phyloP scores from a whole-genome alignment of 2,329 filamentous ascomycete genomes.

The Verticillium zaregamsianum region DNA sequence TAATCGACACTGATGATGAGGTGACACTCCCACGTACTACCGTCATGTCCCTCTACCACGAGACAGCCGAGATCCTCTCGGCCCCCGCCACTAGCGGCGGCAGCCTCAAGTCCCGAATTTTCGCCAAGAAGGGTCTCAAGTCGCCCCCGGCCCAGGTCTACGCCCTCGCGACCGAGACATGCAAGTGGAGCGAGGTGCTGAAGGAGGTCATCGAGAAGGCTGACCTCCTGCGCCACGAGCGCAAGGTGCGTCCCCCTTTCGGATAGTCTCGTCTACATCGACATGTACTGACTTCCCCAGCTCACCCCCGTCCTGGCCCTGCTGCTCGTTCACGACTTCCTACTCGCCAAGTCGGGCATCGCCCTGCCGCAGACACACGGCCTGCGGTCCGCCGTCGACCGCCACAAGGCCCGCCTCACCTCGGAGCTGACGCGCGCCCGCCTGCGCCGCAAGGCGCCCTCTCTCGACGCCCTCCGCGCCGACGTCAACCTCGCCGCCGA shows the following conservation, averaged over 20 bases:
- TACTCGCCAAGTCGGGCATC: constrained; percentile 78
- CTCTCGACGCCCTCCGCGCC: constrained; percentile 61
- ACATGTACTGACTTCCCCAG: constrained; percentile 37
- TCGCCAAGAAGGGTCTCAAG: constrained; percentile 68
- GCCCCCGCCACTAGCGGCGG: constrained; percentile 63
- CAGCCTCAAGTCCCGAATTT: constrained; percentile 83
- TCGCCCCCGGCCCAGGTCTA: constrained; percentile 79
- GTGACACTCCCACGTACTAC: neutral
- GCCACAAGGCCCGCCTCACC: constrained; percentile 74
- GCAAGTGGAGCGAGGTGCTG: constrained; percentile 84
- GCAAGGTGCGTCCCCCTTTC: constrained; percentile 58
- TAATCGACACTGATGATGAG: neutral
- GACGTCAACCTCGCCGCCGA: constrained; percentile 50
- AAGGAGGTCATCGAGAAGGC: constrained; percentile 86
- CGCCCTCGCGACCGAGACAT: constrained; percentile 78
- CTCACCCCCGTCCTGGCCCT: constrained; percentile 76
- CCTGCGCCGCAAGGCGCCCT: constrained; percentile 64
- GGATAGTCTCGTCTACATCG: neutral
- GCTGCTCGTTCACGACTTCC: constrained; percentile 79
- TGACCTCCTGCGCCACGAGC: constrained; percentile 72
- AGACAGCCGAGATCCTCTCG: constrained; percentile 73
- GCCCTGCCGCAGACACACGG: constrained; percentile 77
- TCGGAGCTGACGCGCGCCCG: constrained; percentile 81
- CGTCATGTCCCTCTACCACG: constrained; percentile 89
- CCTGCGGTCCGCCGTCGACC: constrained; percentile 68